phyloP scores from a whole-genome alignment of 441 rosid species.

The Codiaeum variegatum region DNA sequence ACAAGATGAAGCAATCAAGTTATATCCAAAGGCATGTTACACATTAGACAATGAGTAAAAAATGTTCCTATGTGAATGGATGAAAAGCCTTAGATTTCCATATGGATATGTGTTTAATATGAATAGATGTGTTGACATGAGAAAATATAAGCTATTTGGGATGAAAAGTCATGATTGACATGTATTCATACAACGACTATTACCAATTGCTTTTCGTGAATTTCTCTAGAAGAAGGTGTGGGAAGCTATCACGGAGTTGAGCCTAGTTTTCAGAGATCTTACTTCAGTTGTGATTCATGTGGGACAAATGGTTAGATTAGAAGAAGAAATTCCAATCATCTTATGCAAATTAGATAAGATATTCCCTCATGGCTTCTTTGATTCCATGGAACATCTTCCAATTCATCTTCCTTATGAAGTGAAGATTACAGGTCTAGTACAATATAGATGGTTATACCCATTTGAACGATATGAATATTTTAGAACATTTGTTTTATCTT shows the following conservation, averaged over 20 bases:
- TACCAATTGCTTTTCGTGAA: not conserved
- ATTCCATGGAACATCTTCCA: not conserved
- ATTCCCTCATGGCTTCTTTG: slow-evolving; percentile 13
- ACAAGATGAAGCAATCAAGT: not conserved
- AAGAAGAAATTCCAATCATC: not conserved
- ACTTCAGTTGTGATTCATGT: not conserved
- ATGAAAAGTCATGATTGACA: slow-evolving; percentile 10
- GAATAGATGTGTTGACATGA: not conserved
- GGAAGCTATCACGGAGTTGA: not conserved
- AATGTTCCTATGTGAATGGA: not conserved
- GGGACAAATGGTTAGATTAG: not conserved
- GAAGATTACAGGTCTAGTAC: not conserved
- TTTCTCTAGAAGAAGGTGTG: not conserved
- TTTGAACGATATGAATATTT: not conserved
- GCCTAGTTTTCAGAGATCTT: not conserved
- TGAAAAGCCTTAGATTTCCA: no score
- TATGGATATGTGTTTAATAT: not conserved
- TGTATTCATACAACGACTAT: not conserved
- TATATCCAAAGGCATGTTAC: no score
- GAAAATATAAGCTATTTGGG: not conserved
- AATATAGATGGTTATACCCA: slow-evolving; percentile 15
- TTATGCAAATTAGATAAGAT: slow-evolving; percentile 8
- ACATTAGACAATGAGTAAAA: no score
- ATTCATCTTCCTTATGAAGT: slow-evolving; percentile 4
- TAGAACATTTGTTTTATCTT: no score